These are phyloP conservation scores for Salvia splendens DNA, from an alignment of 257 asterid species.

Conservation along the genomic window DNA sequence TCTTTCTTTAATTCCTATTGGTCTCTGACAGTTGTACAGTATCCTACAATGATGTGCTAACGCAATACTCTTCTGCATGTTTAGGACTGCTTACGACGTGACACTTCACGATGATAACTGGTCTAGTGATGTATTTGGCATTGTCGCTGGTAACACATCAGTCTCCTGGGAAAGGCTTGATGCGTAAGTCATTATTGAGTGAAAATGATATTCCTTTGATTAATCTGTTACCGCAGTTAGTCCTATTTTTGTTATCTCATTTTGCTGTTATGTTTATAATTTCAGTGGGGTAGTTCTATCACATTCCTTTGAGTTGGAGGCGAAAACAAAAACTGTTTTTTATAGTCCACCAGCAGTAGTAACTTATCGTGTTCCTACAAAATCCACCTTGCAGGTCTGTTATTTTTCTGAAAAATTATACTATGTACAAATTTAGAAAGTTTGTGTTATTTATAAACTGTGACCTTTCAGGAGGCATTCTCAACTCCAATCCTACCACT, in stretches of 20 bases:
- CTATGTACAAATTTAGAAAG: constrained; percentile 1
- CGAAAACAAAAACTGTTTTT: constrained; percentile 58
- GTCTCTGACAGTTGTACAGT: background rate
- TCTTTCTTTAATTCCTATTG: constrained; percentile 6
- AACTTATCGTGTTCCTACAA: constrained; percentile 85
- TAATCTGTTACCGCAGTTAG: background rate
- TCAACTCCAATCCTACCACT: constrained; percentile 86
- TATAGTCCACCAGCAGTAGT: constrained; percentile 78
- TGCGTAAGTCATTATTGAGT: constrained; percentile 54
- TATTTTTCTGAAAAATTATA: constrained; percentile 18
- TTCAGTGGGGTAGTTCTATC: constrained; percentile 71
- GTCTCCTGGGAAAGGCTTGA: constrained; percentile 96
- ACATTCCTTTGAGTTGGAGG: constrained; percentile 89
- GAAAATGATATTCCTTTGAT: constrained; percentile 8
- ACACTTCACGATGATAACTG: constrained; percentile 78
- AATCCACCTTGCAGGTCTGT: constrained; percentile 79
- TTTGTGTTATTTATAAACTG: constrained; percentile 12
- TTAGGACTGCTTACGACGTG: constrained; percentile 92
- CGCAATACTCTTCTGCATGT: constrained; percentile 21
- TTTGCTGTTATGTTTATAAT: constrained; percentile 30
- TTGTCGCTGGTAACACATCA: constrained; percentile 79
- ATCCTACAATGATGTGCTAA: constrained; percentile 21
- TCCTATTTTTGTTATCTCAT: constrained; percentile 16
- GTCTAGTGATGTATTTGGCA: constrained; percentile 60
- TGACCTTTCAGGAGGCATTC: constrained; percentile 66